Conservation (phyloP, 2,329 filamentous ascomycete genomes). For the Colletotrichum sp. region DNA sequence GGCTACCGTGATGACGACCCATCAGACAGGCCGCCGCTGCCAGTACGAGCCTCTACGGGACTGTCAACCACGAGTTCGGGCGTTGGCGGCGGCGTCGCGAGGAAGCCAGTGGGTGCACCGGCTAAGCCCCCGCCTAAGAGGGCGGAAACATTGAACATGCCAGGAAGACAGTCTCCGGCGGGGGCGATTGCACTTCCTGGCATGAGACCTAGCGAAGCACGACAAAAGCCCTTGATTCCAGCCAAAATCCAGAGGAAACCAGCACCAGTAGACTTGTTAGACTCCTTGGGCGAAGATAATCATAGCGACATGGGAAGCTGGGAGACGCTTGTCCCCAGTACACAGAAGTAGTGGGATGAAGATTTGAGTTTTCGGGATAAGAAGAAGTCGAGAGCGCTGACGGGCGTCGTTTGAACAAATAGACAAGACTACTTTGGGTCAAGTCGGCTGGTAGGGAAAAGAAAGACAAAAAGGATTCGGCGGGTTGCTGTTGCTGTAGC, state of each 20-base stretch:
- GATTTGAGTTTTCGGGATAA: neutral
- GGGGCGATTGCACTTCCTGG: constrained; percentile 19
- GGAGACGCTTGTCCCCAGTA: constrained; percentile 59
- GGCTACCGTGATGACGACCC: constrained; percentile 20
- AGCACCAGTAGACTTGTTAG: constrained; percentile 45
- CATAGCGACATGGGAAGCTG: constrained; percentile 53
- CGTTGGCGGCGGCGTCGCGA: neutral
- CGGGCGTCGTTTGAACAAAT: neutral
- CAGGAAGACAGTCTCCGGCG: constrained; percentile 5
- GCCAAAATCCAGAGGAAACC: constrained; percentile 23
- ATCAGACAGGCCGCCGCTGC: constrained; percentile 26
- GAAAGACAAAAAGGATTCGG: neutral
- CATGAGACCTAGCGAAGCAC: constrained; percentile 10
- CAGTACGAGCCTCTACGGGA: constrained; percentile 16
- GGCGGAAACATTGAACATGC: neutral
- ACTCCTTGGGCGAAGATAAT: constrained; percentile 53
- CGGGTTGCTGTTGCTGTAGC: neutral
- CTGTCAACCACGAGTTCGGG: neutral
- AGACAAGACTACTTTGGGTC: neutral
- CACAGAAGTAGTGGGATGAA: neutral
- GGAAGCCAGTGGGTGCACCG: constrained; percentile 10
- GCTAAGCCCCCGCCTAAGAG: constrained; percentile 2
- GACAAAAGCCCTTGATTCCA: constrained; percentile 11
- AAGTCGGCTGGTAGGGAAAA: neutral
- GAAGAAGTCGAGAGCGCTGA: neutral